Base-by-base conservation (phyloP, 108 stramenopile species). In the Cyclotella choctawhatcheeana region DNA sequence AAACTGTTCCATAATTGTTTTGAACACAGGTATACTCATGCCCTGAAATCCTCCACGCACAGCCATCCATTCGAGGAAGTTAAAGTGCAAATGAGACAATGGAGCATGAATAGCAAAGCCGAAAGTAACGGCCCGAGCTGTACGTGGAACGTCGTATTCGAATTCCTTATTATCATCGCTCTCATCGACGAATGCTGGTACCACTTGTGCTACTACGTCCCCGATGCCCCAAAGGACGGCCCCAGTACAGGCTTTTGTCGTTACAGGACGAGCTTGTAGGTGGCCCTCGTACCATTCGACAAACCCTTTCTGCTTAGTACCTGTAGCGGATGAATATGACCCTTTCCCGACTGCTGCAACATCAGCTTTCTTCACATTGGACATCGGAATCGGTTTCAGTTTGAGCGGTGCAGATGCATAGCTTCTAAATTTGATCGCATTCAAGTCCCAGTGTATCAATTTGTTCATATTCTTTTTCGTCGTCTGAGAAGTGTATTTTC, bases 1-100 rank as follows among this genome's bases (percentile, higher is more conserved):
- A 77, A 92, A 92, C 82, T 91, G 91, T 61, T 92, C 91, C 91
- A 92, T 92, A 21, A 89, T 56, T 6, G 88, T 79, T 69, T 92
- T 92, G 84, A 92, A 89, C 12, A 92, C 59, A 12, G 91, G 84
- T 64, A 86, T 80, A 14, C 47, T 52, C 30, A 86, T 43, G 1
- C 91, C 88, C 21, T 69, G 64, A 26, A 88, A 56, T 33, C 86
- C 86, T n/a, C 68, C 72, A 44, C 65, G 62, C 0, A 82, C 68
- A 3, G 88, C 88, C 88, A 92, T 73, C 84, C 85, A 92, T 53
- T 92, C 91, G 54, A 92, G 70, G 70, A 92, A 88, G 74, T 92
- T 89, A 69, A 67, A 92, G 67, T 92, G 91, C 13, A 86, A 24
- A 76, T 92, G 91, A 27, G 74, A 69, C 2, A 83, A 37, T 7